A percentile compares a stretch with the other conserved stretches of the same genome.
phyloP scores from a whole-genome alignment of 176 grass and related monocot genomes.

The Lolium rigidum region DNA sequence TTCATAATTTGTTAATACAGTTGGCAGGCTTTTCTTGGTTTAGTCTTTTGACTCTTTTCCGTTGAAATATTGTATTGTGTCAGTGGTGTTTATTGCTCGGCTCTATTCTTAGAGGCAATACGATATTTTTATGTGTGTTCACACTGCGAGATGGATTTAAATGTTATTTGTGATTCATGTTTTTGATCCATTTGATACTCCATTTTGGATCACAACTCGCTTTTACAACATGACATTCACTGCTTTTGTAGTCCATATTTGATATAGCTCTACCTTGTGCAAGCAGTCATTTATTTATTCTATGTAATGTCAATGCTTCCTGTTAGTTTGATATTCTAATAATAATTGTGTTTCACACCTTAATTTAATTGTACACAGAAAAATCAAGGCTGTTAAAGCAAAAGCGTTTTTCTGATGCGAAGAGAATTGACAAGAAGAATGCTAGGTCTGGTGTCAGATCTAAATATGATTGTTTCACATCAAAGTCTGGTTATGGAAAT shows the following conservation, averaged over 20 bases:
- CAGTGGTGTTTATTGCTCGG: background rate
- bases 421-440: slow-evolving; percentile 88
- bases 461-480: slow-evolving; percentile 82
- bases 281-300: slow-evolving; percentile 34
- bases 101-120: slow-evolving; percentile 14
- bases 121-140: background rate
- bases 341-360: slow-evolving; percentile 39
- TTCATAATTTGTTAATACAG: slow-evolving; percentile 7
- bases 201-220: slow-evolving; percentile 21
- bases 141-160: background rate
- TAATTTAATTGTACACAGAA: slow-evolving; percentile 64
- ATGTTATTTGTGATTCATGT: background rate
- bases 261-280: slow-evolving; percentile 25
- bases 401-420: slow-evolving; percentile 77
- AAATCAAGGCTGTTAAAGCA: slow-evolving; percentile 78
- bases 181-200: slow-evolving; percentile 19
- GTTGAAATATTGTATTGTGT: slow-evolving; percentile 6
- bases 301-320: slow-evolving; percentile 30
- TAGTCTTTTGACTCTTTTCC: slow-evolving; percentile 1
- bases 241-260: slow-evolving; percentile 4
- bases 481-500: slow-evolving; percentile 75
- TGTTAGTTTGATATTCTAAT: slow-evolving; percentile 50
- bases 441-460: slow-evolving; percentile 73
- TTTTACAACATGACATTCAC: background rate
- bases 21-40: background rate